These are phyloP conservation scores for Phlyctochytrium planicorne DNA, from an alignment of 192 early-diverging fungal genomes.

Conservation along the genomic window DNA sequence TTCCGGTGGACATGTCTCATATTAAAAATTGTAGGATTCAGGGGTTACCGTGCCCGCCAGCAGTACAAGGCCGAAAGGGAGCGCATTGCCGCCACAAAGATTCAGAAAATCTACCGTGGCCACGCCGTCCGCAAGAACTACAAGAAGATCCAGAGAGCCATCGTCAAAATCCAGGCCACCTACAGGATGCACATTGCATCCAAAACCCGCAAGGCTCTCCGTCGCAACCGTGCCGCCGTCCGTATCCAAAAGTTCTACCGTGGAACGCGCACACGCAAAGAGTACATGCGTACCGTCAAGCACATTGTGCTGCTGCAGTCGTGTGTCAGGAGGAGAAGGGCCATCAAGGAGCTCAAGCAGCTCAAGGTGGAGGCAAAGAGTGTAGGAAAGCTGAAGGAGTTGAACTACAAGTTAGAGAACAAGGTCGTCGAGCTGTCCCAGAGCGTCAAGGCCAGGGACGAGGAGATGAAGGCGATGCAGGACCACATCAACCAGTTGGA, in stretches of 20 bases:
- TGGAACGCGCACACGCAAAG: constrained; percentile 59
- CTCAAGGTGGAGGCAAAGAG: constrained; percentile 81
- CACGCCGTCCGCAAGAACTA: constrained; percentile 46
- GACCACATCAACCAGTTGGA: constrained; percentile 63
- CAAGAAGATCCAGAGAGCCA: constrained; percentile 29
- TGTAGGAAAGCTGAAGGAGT: constrained; percentile 84
- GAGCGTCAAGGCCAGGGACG: constrained; percentile 58
- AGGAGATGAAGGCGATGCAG: constrained; percentile 62
- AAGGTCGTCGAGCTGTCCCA: constrained; percentile 92
- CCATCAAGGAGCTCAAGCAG: constrained; percentile 64
- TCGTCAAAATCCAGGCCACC: constrained; percentile 45
- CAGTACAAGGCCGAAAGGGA: constrained; percentile 56
- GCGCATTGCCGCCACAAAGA: constrained; percentile 66
- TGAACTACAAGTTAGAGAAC: constrained; percentile 86
- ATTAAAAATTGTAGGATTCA: constrained; percentile 39
- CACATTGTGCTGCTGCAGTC: constrained; percentile 80
- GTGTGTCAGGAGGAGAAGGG: constrained; percentile 74
- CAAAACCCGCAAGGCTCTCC: constrained; percentile 49
- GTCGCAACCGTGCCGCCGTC: constrained; percentile 69
- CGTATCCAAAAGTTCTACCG: constrained; percentile 78
- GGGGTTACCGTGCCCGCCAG: constrained; percentile 65
- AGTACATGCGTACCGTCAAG: constrained; percentile 51
- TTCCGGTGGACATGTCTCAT: too few relatives aligned
- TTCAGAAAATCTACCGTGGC: constrained; percentile 67
- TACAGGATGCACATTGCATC: constrained; percentile 50